phyloP scores from a whole-genome alignment of 768 basidiomycete species.

The Phanerodontia chrysosporium region DNA sequence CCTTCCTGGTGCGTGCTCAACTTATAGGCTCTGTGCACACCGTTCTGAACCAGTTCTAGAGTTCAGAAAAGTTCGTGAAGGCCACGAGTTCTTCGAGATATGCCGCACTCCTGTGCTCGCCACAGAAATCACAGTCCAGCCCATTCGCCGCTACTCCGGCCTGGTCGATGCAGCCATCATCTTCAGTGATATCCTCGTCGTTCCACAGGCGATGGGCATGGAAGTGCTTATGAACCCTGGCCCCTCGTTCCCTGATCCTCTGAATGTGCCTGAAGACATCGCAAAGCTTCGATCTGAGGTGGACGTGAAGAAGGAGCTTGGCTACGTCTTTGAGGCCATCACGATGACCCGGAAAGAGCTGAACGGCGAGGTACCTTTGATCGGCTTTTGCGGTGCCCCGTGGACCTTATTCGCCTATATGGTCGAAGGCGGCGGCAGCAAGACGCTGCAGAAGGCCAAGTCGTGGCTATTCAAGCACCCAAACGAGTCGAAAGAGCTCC shows the following conservation, averaged over 20 bases:
- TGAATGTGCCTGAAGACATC: constrained; percentile 73
- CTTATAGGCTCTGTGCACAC: constrained; percentile 1
- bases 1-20: constrained; percentile 68
- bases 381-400: constrained; percentile 96
- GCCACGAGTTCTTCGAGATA: constrained; percentile 92
- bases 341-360: constrained; percentile 77
- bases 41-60: constrained; percentile 43
- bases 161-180: constrained; percentile 95
- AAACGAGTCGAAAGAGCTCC: constrained; percentile 71
- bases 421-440: constrained; percentile 94
- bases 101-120: constrained; percentile 91
- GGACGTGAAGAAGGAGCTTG: constrained; percentile 78
- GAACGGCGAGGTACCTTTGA: constrained; percentile 87
- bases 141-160: constrained; percentile 82
- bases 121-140: constrained; percentile 87
- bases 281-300: constrained; percentile 55
- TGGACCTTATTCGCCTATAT: constrained; percentile 99
- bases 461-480: constrained; percentile 93
- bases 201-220: constrained; percentile 98
- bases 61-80: constrained; percentile 80
- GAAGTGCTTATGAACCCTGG: constrained; percentile 91
- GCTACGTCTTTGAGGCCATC: constrained; percentile 92
- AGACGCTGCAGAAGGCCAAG: constrained; percentile 87
- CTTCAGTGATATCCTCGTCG: constrained; percentile 96
- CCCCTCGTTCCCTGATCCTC: constrained; percentile 84